phyloP scores from a whole-genome alignment of 2,329 filamentous ascomycete species.

The Penicillium capsulatum region DNA sequence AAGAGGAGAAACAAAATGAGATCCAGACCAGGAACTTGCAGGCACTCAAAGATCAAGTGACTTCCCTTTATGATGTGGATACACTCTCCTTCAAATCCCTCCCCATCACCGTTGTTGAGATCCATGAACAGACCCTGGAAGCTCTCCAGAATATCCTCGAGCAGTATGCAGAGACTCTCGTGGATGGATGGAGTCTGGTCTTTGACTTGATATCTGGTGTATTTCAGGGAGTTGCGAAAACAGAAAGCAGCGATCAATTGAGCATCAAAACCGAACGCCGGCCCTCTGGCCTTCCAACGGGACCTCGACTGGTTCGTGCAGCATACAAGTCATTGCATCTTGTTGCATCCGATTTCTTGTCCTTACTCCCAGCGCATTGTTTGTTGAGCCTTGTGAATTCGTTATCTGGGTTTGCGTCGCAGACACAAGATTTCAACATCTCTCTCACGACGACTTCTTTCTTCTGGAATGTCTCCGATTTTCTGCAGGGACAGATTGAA shows the following conservation, averaged over 20 bases:
- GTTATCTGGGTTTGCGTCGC: slow-evolving; percentile 81
- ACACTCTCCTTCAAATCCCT: slow-evolving; percentile 54
- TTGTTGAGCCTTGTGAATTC: slow-evolving; percentile 78
- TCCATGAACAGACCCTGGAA: slow-evolving; percentile 75
- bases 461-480: slow-evolving; percentile 93
- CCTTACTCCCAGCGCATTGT: slow-evolving; percentile 65
- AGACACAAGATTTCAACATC: slow-evolving; percentile 90
- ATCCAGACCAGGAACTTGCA: slow-evolving; percentile 70
- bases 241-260: slow-evolving; percentile 27
- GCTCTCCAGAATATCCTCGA: slow-evolving; percentile 79
- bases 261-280: slow-evolving; percentile 15
- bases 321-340: slow-evolving; percentile 88
- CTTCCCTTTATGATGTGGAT: slow-evolving; percentile 54
- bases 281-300: slow-evolving; percentile 40
- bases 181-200: slow-evolving; percentile 78
- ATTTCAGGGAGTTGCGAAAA: slow-evolving; percentile 53
- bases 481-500: slow-evolving; percentile 56
- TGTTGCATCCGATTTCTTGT: slow-evolving; percentile 89
- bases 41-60: slow-evolving; percentile 60
- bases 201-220: slow-evolving; percentile 83
- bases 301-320: slow-evolving; percentile 72
- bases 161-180: slow-evolving; percentile 77
- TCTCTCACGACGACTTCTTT: slow-evolving; percentile 91
- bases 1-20: slow-evolving; percentile 49
- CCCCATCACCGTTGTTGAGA: slow-evolving; percentile 66